phyloP scores from a whole-genome alignment of 2,329 filamentous ascomycete genomes.

The Magnaporthiopsis poae region DNA sequence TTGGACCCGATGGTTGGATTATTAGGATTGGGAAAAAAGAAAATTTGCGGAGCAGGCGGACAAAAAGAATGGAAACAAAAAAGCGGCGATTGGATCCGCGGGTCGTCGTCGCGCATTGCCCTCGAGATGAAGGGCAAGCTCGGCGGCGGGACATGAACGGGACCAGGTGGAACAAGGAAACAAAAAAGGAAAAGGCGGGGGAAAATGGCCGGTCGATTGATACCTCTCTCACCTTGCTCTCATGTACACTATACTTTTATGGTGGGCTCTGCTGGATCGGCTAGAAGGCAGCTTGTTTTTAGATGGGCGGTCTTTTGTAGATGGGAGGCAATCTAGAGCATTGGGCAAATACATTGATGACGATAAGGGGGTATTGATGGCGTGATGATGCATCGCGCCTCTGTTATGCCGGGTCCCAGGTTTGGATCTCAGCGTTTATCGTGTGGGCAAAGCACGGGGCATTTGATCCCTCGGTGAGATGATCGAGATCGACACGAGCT shows the following conservation, averaged over 20 bases:
- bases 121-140: background rate
- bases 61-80: background rate
- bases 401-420: too few species aligned
- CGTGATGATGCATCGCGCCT: too few species aligned
- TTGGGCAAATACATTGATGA: background rate
- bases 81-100: background rate
- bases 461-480: background rate
- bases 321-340: background rate
- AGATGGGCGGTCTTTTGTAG: background rate
- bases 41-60: background rate
- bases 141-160: background rate
- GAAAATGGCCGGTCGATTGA: background rate
- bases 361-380: too few species aligned
- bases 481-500: background rate
- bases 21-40: background rate
- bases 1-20: background rate
- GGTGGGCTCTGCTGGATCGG: background rate
- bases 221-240: background rate
- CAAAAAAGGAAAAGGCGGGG: background rate
- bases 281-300: background rate
- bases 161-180: background rate
- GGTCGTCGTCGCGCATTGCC: background rate
- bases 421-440: background rate
- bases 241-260: background rate
- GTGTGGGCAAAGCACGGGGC: background rate